Evolutionary conservation across 306 rosid genomes (phyloP), one percentile per base, ranked within the genome.

Genomic region (Cicer yamashitae): DNA sequence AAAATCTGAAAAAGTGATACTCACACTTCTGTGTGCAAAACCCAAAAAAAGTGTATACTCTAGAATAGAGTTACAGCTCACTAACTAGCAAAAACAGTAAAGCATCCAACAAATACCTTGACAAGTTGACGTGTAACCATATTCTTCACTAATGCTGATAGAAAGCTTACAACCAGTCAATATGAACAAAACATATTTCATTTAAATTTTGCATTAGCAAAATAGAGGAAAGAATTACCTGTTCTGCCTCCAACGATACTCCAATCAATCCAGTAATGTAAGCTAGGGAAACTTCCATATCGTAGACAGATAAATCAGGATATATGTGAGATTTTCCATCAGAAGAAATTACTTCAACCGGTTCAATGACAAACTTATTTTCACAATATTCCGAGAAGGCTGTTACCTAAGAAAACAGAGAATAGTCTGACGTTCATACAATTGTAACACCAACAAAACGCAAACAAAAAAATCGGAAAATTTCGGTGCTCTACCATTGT

Each of bases 231-330:
- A 76, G 25, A 70, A 82, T 39, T 87, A 92, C 97, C 98, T 90
- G 82, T 74, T 89, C 88, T 11, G 90, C 88, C 75, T 89, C 88
- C 86, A 94, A 81, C 8, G 94, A 82, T 37, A 90, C 88, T 81
- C 98, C 98, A 82, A 89, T 86, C 62, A 78, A 75, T 70, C 88
- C 79, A 54, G 48, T 87, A 71, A 94, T 80, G 78, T 90, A 94
- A n/a, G 96, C 78, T 18, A 94, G 79, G 59, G 97, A 83, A 81
- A 91, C 96, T 74, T 91, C 94, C 93, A 94, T 89, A 77, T 86
- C 78, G 91, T 94, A 89, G 79, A 90, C 60, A 25, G 96, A 90
- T 75, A 91, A 78, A 67, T 94, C 98, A 37, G 98, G 98, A 86
- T 89, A 94, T 66, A 85, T 79, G 66, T 66, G 68, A 7, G 94